phyloP scores from a whole-genome alignment of 176 grass and related monocot species.

The maize (Zea mays) region Zm-B73-REFERENCE-NAM-5.0 NC_050104.1:144964501-144965000 shows the following conservation, averaged over 20 bases:
- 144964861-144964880: slow-evolving; percentile 64
- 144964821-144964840: slow-evolving; percentile 16
- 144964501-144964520: neutral
- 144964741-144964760: slow-evolving; percentile 87
- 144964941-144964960: slow-evolving; percentile 69
- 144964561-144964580: neutral
- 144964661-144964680: slow-evolving; percentile 26
- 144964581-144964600: neutral
- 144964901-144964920: slow-evolving; percentile 97
- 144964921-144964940: slow-evolving; percentile 96
- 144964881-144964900: slow-evolving; percentile 91
- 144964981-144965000: neutral
- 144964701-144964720: slow-evolving; percentile 97
- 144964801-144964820: slow-evolving; percentile 11
- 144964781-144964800: slow-evolving; percentile 49
- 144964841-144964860: slow-evolving; percentile 19
- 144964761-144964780: slow-evolving; percentile 98
- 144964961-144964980: neutral
- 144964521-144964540: neutral
- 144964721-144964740: slow-evolving; percentile 94
- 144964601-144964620: neutral
- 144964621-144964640: slow-evolving; percentile 1
- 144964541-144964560: neutral
- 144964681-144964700: slow-evolving; percentile 55
- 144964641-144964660: neutral